These are phyloP conservation scores for Tricholoma flavovirens DNA, from an alignment of 768 basidiomycete species.

Conservation along the genomic window DNA sequence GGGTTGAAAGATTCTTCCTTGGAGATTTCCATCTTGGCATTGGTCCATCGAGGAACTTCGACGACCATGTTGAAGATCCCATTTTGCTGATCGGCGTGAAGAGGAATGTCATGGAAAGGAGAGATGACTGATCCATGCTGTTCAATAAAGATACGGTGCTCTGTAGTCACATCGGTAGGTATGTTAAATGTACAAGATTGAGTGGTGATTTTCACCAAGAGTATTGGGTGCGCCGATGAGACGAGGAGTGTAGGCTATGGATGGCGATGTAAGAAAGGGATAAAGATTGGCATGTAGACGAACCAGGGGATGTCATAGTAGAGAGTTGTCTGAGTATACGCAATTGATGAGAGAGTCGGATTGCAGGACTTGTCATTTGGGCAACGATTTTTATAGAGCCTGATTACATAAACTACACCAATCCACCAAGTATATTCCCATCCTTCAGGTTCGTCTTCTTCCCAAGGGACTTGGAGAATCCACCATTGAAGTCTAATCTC, in stretches of 20 bases:
- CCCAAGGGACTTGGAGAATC: constrained; percentile 48
- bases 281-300: constrained; percentile 12
- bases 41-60: constrained; percentile 98
- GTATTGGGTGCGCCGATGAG: constrained; percentile 89
- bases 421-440: constrained; percentile 37
- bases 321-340: constrained; percentile 46
- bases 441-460: constrained; percentile 18
- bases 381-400: not conserved
- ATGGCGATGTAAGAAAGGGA: constrained; percentile 10
- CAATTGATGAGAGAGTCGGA: constrained; percentile 55
- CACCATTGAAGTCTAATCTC: constrained; percentile 81
- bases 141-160: constrained; percentile 94
- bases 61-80: constrained; percentile 99
- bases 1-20: constrained; percentile 99
- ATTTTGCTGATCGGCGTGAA: constrained; percentile 93
- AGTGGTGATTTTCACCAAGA: constrained; percentile 55
- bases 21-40: constrained; percentile 99
- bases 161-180: constrained; percentile 37
- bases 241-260: constrained; percentile 64
- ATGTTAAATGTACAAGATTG: constrained; percentile 6
- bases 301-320: constrained; percentile 46
- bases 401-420: constrained; percentile 17
- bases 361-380: not conserved
- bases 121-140: constrained; percentile 81
- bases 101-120: constrained; percentile 94